Base-by-base conservation (phyloP, 2,329 filamentous ascomycete genomes). In the Cyphellophora europaea region DNA sequence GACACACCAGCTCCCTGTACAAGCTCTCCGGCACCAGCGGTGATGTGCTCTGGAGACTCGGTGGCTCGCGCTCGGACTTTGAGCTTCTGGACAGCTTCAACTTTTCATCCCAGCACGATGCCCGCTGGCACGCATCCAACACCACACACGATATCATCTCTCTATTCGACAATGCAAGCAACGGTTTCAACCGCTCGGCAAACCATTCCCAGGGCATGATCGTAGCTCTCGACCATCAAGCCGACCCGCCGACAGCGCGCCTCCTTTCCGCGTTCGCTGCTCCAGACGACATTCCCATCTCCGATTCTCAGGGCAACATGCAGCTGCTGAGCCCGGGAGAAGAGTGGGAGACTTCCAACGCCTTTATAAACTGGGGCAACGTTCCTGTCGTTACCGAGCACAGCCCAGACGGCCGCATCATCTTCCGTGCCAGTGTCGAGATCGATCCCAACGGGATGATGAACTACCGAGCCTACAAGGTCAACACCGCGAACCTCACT, bases 31-130 rank as follows among this genome's bases (percentile, higher is more conserved):
- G 58, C 25, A 50, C 50, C 35, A 51, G 59, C 28, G 59, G 59
- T 2, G 53, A 54, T 6, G 47, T 63, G 11, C 38, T 62, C 11
- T 63, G 59, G 59, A 47, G 47, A 30, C 38, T 62, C 13, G 55
- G 61, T 15, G 59, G 59, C 1, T 50, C 51, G 11, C 46, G 53
- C 6, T 58, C 58, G 15, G 44, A 49, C 25, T 47, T 45, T 28
- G 27, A 29, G 3, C 37, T 45, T 12, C 32, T 45, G 5, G n/a
- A 37, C 3, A 28, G 35, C 13, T 19, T 41, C 23, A 56, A 52
- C 39, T 63, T 62, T 45, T 61, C 58, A 17, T 59, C 59, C 42
- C 59, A 63, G 36, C 59, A 63, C 40, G 59, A 63, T 47, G 58
- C 59, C 19, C 53, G 59, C 19, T 62, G 55, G 49, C 35, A 59